Conservation (phyloP, 345 rosid genomes). For the Alliaria petiolata region DNA sequence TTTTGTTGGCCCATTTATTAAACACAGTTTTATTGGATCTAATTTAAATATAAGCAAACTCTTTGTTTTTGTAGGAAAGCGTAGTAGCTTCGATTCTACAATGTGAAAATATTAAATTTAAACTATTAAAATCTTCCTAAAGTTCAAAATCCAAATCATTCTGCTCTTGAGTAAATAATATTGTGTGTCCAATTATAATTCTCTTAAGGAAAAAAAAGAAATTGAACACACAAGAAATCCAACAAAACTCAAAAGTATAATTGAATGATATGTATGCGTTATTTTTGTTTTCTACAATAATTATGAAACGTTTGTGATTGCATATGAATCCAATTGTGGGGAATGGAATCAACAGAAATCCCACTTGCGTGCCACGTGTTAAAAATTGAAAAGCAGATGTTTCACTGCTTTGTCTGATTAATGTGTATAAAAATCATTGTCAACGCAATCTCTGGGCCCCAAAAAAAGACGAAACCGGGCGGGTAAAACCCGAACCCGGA, state of each 20-base stretch:
- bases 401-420: not conserved
- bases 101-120: not conserved
- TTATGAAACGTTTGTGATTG: not conserved
- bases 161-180: not conserved
- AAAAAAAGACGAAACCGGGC: not conserved
- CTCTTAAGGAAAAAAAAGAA: not conserved
- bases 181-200: not conserved
- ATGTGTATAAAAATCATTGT: not conserved
- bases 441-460: conserved; percentile 22
- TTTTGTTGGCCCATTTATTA: not conserved
- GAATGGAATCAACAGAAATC: conserved; percentile 8
- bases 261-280: not conserved
- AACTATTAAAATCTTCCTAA: not conserved
- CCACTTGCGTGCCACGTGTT: conserved; percentile 24
- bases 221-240: not conserved
- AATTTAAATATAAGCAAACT: not conserved
- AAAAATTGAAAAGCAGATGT: not conserved
- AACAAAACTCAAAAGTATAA: not conserved
- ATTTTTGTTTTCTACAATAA: not conserved
- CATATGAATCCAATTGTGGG: conserved; percentile 1
- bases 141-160: not conserved
- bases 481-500: conserved; percentile 19
- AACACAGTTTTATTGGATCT: no score
- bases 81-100: not conserved
- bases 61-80: not conserved